Base-by-base conservation (phyloP, 495 filamentous ascomycete genomes). In the Parmelia sp. region DNA sequence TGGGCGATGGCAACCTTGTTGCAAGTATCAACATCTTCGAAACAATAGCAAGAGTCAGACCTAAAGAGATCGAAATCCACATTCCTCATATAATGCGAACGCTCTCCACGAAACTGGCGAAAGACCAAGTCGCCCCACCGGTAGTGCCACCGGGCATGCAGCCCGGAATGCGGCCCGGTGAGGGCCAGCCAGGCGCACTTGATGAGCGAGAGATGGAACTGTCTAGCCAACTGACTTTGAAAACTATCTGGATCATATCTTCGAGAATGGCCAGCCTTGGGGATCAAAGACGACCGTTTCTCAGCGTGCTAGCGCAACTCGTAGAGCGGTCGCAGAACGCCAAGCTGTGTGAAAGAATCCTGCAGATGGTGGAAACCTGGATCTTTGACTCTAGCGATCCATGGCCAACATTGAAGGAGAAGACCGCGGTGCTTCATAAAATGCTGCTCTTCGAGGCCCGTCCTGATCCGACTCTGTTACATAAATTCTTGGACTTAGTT, bases 331-430 rank as follows among this genome's bases (percentile, higher is more conserved):
- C 95, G 3, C 80, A 87, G 70, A 93, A 91, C 70, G 87, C 85
- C 60, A 80, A 83, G 36, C 81, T 99, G 11, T 97, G 95, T 74
- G 85, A 86, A 68, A 96, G 95, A 77, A 91, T 99, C 51, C 77
- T 99, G 12, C 84, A 88, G 31, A 93, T 97, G 83, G 92, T 96
- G n/a, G 91, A 96, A 70, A 79, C 78, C 7, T 99, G 95, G 95
- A 88, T 97, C 17, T 97, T 99, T 81, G 83, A 90, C 60, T 92
- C 90, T 3, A 90, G 88, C 37, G 92, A 96, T 63, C 89, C 90
- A 7, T 96, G 92, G 83, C 95, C 95, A 4, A 96, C 93, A 0
- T 78, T 97, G 7, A 99, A 99, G 72, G 95, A 99, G 75, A 97
- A 97, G 77, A 96, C 91, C 1, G 95, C 95, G 1, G 93, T 99